A percentile compares a stretch with the other conserved stretches of the same genome.
These are phyloP conservation scores for Blastobotrys illinoisensis DNA, from an alignment of 1,139 yeast genomes.

Conservation along the genomic window DNA sequence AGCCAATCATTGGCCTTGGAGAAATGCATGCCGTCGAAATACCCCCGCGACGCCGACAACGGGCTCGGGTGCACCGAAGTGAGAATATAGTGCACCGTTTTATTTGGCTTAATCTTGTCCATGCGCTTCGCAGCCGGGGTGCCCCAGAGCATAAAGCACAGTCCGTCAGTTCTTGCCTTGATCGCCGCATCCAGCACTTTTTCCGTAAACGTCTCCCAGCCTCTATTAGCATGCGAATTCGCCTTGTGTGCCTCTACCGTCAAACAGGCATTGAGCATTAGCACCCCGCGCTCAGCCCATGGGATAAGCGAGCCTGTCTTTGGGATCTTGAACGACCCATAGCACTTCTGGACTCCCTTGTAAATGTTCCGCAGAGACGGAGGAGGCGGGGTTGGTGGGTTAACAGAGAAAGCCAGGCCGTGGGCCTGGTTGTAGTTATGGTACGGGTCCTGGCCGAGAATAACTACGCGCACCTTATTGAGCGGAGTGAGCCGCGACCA, in stretches of 20 bases:
- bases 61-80: constrained; percentile 93
- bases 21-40: constrained; percentile 70
- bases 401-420: constrained; percentile 90
- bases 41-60: constrained; percentile 79
- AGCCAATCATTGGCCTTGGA: constrained; percentile 72
- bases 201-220: constrained; percentile 92
- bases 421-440: constrained; percentile 93
- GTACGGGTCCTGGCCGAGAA: constrained; percentile 96
- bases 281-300: constrained; percentile 89
- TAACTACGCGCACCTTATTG: constrained; percentile 63
- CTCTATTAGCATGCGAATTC: constrained; percentile 82
- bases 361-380: constrained; percentile 87
- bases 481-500: constrained; percentile 90
- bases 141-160: constrained; percentile 92
- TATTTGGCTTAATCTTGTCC: constrained; percentile 35
- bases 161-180: constrained; percentile 41
- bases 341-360: constrained; percentile 68
- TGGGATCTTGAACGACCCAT: constrained; percentile 63
- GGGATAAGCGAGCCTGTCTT: constrained; percentile 60
- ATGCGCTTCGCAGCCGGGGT: constrained; percentile 80
- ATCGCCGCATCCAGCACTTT: constrained; percentile 54
- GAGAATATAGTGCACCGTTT: constrained; percentile 43
- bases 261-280: constrained; percentile 78
- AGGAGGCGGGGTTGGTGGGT: constrained; percentile 78
- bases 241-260: constrained; percentile 95